Percentiles rank a stretch among this genome's conserved stretches.
Evolutionary conservation across 1,139 yeast species (phyloP).

Genomic region (Geotrichum carabidarum): DNA sequence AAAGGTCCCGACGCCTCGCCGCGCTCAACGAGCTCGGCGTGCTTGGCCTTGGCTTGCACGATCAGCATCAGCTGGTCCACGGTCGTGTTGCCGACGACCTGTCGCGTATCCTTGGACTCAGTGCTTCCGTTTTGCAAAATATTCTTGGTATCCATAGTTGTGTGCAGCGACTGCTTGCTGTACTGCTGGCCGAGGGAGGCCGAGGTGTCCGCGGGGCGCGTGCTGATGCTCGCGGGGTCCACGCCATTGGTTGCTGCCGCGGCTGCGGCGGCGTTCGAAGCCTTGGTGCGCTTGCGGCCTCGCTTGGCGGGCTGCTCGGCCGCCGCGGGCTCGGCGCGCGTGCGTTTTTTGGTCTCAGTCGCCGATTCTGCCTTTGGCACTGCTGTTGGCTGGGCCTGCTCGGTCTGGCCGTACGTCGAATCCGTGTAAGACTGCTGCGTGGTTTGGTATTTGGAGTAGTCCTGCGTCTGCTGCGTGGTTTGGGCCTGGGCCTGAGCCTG

Average conservation of each 20-base stretch:
- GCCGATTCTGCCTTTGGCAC: not conserved
- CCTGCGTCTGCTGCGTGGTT: not conserved
- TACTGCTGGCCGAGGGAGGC: constrained; percentile 17
- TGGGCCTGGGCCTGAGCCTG: constrained; percentile 3
- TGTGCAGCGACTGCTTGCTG: not conserved
- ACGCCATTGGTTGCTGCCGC: constrained; percentile 17
- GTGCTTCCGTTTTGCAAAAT: not conserved
- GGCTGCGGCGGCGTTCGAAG: constrained; percentile 14
- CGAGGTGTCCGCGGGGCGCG: constrained; percentile 19
- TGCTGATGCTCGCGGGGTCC: constrained; percentile 17
- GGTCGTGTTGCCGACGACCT: constrained; percentile 76
- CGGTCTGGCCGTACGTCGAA: not conserved
- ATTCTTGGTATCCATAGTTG: not conserved
- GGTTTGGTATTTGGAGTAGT: not conserved
- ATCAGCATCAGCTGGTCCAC: constrained; percentile 87
- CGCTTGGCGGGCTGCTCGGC: not conserved
- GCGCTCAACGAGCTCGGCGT: constrained; percentile 39
- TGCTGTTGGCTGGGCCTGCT: not conserved
- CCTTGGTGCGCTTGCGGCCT: constrained; percentile 4
- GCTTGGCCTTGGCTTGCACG: constrained; percentile 79
- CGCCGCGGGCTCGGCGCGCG: not conserved
- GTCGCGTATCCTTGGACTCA: constrained; percentile 37
- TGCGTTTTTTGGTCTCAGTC: not conserved
- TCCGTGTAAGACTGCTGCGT: not conserved
- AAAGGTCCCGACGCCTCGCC: constrained; percentile 28